Base-by-base conservation (phyloP, 257 asterid species). In the Coffea canephora region DNA sequence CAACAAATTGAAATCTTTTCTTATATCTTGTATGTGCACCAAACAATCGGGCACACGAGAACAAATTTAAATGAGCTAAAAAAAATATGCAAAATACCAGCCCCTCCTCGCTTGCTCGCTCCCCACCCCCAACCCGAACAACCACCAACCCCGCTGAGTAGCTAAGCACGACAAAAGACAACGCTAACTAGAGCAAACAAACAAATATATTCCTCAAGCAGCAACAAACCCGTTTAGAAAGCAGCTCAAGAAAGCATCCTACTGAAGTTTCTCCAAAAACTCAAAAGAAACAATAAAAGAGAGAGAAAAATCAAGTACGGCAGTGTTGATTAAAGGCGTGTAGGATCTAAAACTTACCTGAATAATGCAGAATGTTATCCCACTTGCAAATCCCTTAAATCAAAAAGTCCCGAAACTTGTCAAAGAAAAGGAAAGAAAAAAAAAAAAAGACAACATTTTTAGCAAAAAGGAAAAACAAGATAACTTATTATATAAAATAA, bases 261-360 rank as follows among this genome's bases (percentile, higher is more conserved):
- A 16, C 77, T 68, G 74, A 70, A 59, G 48, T 18, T 27, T 19
- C 31, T 21, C 15, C 21, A 41, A 14, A 34, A 76, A 39, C 62
- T 49, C 8, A 31, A 11, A 34, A 7, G 18, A 77, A 25, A 43
- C 1, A 4, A 9, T 10, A 43, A 16, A 50, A 9, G 4, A 61
- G 34, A 45, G 46, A 62, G 45, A 23, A 78, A 39, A 66, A 31
- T 25, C 45, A 13, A 71, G 27, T 15, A 62, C 46, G 39, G 31
- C 8, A 45, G 6, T 31, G 36, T 71, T 69, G 61, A 62, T 41
- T n/a, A 25, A 54, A 5, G 65, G 1, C 1, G 14, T 77, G 71
- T 73, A 77, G 54, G 80, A 80, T 84, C 73, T 48, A 62, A 19
- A 77, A 79, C 75, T 31, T 72, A 85, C 88, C 82, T 45, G 74